Evolutionary conservation across 441 rosid genomes (phyloP), one percentile per base, ranked within the genome.

Genomic region (Jatropha podagrica): DNA sequence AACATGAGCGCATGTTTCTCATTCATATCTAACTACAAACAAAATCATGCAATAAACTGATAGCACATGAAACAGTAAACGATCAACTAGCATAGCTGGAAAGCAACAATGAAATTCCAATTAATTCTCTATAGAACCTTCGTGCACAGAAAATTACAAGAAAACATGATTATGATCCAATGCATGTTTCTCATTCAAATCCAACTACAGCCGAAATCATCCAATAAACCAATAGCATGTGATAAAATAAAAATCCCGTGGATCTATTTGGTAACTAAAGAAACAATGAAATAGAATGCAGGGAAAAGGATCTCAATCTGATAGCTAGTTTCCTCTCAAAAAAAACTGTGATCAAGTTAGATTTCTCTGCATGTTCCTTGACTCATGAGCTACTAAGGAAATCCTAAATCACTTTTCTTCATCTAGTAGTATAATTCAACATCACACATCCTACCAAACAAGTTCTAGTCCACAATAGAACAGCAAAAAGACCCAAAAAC

Each of bases 391-490:
- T 77, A 59, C 59, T 18, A 56, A 66, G 12, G 44, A 11, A 52
- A 64, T 42, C 32, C 15, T 13, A 44, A 65, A 77, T 75, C 74
- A 64, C 58, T 44, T 62, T 51, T 12, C 18, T n/a, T 63, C 65
- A 54, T 26, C 27, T 1, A 5, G 27, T 65, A 60, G 60, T 44
- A 65, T 32, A 74, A 64, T 64, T 59, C 60, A 60, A 61, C 68
- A 59, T 63, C 51, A 74, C 65, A 27, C 65, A 75, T 23, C 18
- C 37, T 58, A 42, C 32, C 56, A 26, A 62, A 73, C 51, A 44
- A 65, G 51, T 68, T 71, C 54, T 41, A 84, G 48, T 68, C 80
- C 73, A 76, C 42, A 71, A 78, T 55, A 68, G 52, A 75, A 72
- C 60, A 72, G 54, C 72, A 60, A 41, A 55, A 73, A 18, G 49